Conservation (phyloP, 2,329 filamentous ascomycete species). For the Trichoderma pleuroti region DNA sequence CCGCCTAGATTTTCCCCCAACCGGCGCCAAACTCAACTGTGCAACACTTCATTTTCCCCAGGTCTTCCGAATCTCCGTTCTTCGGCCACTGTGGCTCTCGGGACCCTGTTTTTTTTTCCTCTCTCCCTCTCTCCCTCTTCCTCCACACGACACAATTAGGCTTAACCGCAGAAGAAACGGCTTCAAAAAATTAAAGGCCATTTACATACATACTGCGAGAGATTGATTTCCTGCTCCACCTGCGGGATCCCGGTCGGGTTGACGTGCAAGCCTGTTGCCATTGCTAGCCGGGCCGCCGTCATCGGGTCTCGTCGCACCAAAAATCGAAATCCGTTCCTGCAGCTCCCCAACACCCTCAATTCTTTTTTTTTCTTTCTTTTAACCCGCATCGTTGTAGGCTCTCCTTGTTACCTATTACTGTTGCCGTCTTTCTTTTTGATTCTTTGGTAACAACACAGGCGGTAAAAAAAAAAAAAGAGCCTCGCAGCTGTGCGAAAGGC, state of each 20-base stretch:
- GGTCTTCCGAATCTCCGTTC: conserved; percentile 3
- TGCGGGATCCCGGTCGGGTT: neutral
- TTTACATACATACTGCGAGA: neutral
- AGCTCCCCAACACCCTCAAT: neutral
- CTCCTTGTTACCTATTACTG: neutral
- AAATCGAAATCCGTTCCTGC: neutral
- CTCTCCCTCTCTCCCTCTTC: neutral
- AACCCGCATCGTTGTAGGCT: neutral
- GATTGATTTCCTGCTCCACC: neutral
- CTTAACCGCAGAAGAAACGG: neutral
- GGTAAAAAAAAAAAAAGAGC: neutral
- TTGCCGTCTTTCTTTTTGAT: neutral
- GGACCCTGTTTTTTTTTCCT: neutral
- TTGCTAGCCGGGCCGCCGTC: conserved; percentile 14
- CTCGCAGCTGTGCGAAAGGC: neutral
- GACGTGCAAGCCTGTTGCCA: neutral
- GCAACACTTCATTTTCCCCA: neutral
- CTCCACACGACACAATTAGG: neutral
- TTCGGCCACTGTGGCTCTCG: neutral
- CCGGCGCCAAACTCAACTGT: conserved; percentile 9
- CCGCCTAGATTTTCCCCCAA: neutral
- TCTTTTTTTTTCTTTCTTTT: neutral
- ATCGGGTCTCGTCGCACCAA: neutral
- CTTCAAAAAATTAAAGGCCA: too few relatives aligned
- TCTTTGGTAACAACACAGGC: neutral